These are phyloP conservation scores for Trichothecium sympodiale DNA, from an alignment of 2,329 filamentous ascomycete genomes.

Conservation along the genomic window DNA sequence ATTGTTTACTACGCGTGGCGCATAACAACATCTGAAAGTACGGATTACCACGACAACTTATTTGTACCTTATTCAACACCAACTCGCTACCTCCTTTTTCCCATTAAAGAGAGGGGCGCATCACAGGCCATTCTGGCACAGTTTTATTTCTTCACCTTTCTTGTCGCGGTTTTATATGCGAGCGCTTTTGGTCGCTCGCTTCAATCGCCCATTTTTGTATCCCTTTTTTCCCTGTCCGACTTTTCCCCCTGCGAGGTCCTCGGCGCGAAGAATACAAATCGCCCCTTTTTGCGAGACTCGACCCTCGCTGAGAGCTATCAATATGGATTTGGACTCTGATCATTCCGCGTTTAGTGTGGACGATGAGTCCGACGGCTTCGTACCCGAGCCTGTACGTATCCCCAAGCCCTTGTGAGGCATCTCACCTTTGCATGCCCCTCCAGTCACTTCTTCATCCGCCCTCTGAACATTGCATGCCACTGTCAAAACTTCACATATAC, in stretches of 20 bases:
- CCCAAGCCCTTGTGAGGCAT: too few relatives aligned
- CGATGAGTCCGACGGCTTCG: conserved; percentile 30
- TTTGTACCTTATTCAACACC: too few relatives aligned
- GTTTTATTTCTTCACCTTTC: conserved; percentile 10
- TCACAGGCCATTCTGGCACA: conserved; percentile 12
- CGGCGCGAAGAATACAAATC: conserved; percentile 10
- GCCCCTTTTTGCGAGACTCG: conserved; percentile 2
- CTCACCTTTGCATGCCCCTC: neutral
- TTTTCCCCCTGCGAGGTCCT: conserved; percentile 8
- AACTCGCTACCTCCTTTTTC: conserved; percentile 2
- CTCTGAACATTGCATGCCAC: too few relatives aligned
- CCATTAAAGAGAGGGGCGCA: conserved; percentile 8
- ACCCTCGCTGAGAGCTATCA: conserved; percentile 11
- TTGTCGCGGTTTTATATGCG: conserved; percentile 7
- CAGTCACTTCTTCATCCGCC: neutral
- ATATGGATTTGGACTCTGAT: conserved; percentile 49
- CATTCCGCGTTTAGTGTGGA: conserved; percentile 32
- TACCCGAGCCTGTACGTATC: conserved; percentile 25
- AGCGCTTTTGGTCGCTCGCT: conserved; percentile 11
- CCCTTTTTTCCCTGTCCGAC: conserved; percentile 11
- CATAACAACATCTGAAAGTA: too few relatives aligned
- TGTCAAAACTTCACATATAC: too few relatives aligned
- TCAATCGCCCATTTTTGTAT: conserved; percentile 8
- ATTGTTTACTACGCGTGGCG: too few relatives aligned
- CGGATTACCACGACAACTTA: too few relatives aligned